Conservation (phyloP, 306 rosid genomes). For the Albizia julibrissin region DNA sequence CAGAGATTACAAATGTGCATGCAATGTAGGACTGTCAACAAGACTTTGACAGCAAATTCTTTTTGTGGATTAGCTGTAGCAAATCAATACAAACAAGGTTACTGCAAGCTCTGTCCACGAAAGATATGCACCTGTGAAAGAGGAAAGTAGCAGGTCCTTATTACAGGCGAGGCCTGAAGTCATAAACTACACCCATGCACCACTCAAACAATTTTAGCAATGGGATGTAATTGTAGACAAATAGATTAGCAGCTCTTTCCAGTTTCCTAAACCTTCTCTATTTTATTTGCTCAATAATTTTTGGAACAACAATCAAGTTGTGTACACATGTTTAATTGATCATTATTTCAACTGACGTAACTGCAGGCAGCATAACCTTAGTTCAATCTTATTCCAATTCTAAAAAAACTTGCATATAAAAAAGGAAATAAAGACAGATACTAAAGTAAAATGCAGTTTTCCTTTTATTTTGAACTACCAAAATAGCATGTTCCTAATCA, state of each 20-base stretch:
- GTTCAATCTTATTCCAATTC: neutral
- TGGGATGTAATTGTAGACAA: neutral
- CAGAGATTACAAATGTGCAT: neutral
- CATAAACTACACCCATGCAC: neutral
- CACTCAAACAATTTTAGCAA: neutral
- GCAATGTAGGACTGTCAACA: neutral
- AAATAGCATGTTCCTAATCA: slow-evolving; percentile 4
- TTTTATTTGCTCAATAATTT: neutral
- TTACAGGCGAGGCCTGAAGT: slow-evolving; percentile 4
- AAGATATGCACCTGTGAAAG: neutral
- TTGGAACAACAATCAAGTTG: neutral
- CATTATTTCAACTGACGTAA: slow-evolving; percentile 1
- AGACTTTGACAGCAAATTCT: neutral
- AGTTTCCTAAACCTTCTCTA: neutral
- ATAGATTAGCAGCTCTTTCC: slow-evolving; percentile 9
- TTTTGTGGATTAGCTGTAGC: neutral
- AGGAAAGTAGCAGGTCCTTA: neutral
- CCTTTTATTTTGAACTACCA: neutral
- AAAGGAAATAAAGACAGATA: neutral
- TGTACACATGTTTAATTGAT: neutral
- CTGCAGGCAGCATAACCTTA: slow-evolving; percentile 7
- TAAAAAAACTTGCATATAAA: neutral
- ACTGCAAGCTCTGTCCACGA: neutral
- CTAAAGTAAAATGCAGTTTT: neutral
- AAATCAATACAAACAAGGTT: neutral